Percentiles rank a stretch among this genome's conserved stretches.
phyloP scores from a whole-genome alignment of 148 eudicot species.

The Oxyria digyna region DNA sequence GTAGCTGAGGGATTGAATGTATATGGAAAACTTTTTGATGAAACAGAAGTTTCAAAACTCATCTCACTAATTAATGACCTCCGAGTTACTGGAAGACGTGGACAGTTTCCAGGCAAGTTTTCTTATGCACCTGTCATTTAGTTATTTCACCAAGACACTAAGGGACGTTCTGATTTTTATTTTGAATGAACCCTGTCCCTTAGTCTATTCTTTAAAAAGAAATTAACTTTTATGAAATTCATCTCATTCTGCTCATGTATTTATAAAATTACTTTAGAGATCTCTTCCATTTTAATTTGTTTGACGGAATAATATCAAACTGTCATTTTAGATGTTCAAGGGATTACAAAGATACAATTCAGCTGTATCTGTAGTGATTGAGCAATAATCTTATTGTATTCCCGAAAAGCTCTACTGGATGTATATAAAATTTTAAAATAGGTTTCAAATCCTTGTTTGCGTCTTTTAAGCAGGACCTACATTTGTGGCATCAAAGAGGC shows the following conservation, averaged over 20 bases:
- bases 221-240: not conserved
- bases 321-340: no score
- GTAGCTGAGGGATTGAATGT: conserved; percentile 40
- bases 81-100: conserved; percentile 37
- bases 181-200: not conserved
- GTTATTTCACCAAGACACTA: not conserved
- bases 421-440: not conserved
- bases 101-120: conserved; percentile 39
- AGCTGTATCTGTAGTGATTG: not conserved
- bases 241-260: not conserved
- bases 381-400: not conserved
- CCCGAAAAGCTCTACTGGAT: not conserved
- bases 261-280: not conserved
- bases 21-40: conserved; percentile 28
- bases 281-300: not conserved
- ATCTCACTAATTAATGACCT: conserved; percentile 34
- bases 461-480: conserved; percentile 30
- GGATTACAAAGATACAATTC: not conserved
- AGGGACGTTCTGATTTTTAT: not conserved
- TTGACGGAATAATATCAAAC: not conserved
- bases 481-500: conserved; percentile 38
- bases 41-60: conserved; percentile 31
- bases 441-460: not conserved
- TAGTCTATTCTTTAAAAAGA: not conserved
- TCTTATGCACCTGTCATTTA: not conserved